Percentiles rank a stretch among this genome's conserved stretches.
phyloP scores from a whole-genome alignment of 2,329 filamentous ascomycete species.

The Calonectria fujianensis region DNA sequence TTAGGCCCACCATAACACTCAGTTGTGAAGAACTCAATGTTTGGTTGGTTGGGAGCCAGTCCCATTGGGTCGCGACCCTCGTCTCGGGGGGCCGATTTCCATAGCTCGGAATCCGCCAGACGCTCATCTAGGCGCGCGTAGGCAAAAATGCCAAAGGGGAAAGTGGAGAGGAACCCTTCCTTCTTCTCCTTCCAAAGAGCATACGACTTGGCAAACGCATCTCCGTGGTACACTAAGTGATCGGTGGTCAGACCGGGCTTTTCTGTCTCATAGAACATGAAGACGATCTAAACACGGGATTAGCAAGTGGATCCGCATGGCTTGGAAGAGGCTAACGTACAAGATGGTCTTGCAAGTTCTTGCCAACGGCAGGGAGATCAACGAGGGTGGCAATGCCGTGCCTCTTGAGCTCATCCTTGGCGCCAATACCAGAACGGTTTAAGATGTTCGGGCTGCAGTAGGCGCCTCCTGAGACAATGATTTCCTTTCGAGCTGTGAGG shows the following conservation, averaged over 20 bases:
- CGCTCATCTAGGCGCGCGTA: conserved; percentile 78
- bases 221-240: conserved; percentile 70
- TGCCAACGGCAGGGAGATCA: conserved; percentile 69
- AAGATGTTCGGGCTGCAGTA: conserved; percentile 72
- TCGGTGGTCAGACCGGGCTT: conserved; percentile 73
- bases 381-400: conserved; percentile 64
- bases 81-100: conserved; percentile 69
- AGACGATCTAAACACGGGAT: conserved; percentile 64
- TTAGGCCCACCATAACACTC: conserved; percentile 78
- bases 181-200: conserved; percentile 75
- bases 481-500: conserved; percentile 61
- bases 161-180: conserved; percentile 74
- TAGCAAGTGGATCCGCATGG: neutral
- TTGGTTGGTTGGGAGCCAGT: conserved; percentile 72
- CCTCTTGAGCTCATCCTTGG: conserved; percentile 64
- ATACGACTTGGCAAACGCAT: conserved; percentile 70
- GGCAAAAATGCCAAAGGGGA: conserved; percentile 78
- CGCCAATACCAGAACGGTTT: conserved; percentile 71
- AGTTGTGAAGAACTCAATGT: conserved; percentile 78
- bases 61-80: conserved; percentile 78
- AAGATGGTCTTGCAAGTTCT: conserved; percentile 70
- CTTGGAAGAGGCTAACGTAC: conserved; percentile 4
- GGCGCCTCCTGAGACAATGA: conserved; percentile 67
- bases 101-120: conserved; percentile 71
- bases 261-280: conserved; percentile 77